These are phyloP conservation scores for Eimeria acervulina DNA, from an alignment of 169 alveolate species.

Conservation along the genomic window DNA sequence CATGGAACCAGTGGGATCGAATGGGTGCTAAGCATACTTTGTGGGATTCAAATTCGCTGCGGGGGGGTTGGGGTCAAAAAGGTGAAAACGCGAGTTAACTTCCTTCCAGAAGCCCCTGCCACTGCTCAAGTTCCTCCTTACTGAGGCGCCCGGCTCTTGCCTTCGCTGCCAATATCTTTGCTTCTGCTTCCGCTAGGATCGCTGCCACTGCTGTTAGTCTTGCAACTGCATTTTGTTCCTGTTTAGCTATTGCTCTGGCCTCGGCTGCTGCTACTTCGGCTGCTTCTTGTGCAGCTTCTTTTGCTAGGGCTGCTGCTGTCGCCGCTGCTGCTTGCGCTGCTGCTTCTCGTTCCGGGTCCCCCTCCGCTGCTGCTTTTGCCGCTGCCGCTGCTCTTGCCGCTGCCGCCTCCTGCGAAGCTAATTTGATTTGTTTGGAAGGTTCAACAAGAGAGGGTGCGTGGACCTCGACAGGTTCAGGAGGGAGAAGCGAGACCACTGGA, in stretches of 20 bases:
- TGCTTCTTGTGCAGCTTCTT: conserved; percentile 1
- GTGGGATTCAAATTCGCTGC: conserved; percentile 2
- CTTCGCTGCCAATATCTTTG: conserved; percentile 15
- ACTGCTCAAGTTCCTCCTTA: background rate
- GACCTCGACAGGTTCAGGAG: conserved; percentile 29
- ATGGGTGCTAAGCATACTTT: background rate
- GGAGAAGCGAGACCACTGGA: conserved; percentile 27
- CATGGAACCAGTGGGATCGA: background rate
- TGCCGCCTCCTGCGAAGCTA: background rate
- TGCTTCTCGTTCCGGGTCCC: conserved; percentile 36
- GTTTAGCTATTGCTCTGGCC: background rate
- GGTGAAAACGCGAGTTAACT: background rate
- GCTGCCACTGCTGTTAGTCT: background rate
- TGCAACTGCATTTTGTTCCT: background rate
- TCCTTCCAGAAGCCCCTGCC: conserved; percentile 19
- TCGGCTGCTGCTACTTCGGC: conserved; percentile 39
- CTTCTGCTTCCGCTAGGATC: background rate
- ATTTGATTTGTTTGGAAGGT: background rate
- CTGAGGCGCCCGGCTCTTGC: conserved; percentile 20
- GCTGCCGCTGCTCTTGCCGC: conserved; percentile 33
- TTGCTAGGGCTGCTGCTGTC: conserved; percentile 10
- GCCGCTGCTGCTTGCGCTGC: conserved; percentile 33
- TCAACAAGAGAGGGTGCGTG: background rate
- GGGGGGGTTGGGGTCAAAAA: background rate
- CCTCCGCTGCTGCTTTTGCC: conserved; percentile 46